Evolutionary conservation across 202 grass and related monocot species (phyloP).

Genomic region (Panicum virgatum): DNA sequence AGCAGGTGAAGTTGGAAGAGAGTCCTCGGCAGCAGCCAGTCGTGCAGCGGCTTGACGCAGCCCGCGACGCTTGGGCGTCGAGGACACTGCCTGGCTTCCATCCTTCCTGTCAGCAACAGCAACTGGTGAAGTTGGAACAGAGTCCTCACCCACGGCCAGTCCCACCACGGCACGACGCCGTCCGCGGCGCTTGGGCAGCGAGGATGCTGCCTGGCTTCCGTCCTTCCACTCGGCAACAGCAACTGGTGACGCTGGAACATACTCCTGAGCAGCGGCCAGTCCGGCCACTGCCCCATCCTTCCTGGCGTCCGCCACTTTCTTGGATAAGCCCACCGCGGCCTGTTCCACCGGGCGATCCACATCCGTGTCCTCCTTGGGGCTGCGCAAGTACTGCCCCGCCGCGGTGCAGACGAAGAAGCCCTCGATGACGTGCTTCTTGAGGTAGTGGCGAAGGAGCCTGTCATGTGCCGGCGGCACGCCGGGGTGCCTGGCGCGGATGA

Average conservation of each 20-base stretch:
- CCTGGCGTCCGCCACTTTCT: not conserved
- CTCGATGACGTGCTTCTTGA: constrained; percentile 47
- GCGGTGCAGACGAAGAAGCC: constrained; percentile 37
- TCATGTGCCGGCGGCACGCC: constrained; percentile 44
- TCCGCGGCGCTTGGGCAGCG: not conserved
- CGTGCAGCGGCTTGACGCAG: not conserved
- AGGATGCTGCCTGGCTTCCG: not conserved
- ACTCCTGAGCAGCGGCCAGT: not conserved
- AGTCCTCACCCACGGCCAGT: not conserved
- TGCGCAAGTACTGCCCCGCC: constrained; percentile 34
- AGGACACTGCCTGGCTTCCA: not conserved
- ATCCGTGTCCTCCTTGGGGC: not conserved
- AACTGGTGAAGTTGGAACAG: not conserved
- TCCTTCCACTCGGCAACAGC: not conserved
- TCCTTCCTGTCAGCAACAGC: not conserved
- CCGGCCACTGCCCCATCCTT: too few relatives aligned
- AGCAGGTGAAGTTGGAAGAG: not conserved
- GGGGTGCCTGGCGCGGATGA: constrained; percentile 42
- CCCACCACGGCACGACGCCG: too few relatives aligned
- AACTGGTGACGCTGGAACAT: not conserved
- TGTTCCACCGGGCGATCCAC: not conserved
- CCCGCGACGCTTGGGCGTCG: not conserved
- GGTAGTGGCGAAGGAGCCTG: constrained; percentile 50
- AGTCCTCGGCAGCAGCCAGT: not conserved
- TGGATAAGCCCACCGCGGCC: not conserved